phyloP scores from a whole-genome alignment of 805 yeast species.

The Wickerhamiella galacta region DNA sequence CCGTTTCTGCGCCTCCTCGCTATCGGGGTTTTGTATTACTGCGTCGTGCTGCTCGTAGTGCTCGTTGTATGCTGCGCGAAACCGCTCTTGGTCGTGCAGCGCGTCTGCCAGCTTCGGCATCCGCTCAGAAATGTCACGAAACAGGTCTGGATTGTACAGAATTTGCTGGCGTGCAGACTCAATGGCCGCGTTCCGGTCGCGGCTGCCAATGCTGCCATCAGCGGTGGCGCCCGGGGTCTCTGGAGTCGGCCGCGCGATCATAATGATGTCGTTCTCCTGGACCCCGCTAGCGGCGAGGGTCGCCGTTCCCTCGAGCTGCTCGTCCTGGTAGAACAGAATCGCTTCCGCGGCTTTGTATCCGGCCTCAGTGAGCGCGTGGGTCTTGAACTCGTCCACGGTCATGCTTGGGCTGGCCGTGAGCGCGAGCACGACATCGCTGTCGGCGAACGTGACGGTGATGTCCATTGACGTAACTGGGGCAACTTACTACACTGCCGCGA shows the following conservation, averaged over 20 bases:
- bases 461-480: constrained; percentile 25
- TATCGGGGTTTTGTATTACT: constrained; percentile 31
- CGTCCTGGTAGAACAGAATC: constrained; percentile 33
- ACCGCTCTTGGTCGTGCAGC: constrained; percentile 32
- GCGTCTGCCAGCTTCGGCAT: constrained; percentile 34
- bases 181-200: constrained; percentile 5
- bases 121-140: constrained; percentile 20
- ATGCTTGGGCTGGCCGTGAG: constrained; percentile 55
- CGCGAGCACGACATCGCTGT: constrained; percentile 31
- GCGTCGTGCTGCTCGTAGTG: constrained; percentile 36
- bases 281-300: constrained; percentile 34
- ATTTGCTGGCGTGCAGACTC: constrained; percentile 23
- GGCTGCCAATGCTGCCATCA: background rate
- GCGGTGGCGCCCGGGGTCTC: background rate
- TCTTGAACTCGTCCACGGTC: constrained; percentile 49
- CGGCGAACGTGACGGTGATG: constrained; percentile 33
- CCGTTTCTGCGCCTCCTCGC: constrained; percentile 47
- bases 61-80: constrained; percentile 28
- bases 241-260: constrained; percentile 5
- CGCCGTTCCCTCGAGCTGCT: constrained; percentile 23
- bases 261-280: constrained; percentile 40
- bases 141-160: constrained; percentile 20
- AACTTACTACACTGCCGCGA: too few species aligned
- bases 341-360: constrained; percentile 32
- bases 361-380: constrained; percentile 57